Conservation (phyloP, 2,329 filamentous ascomycete species). For the Chaetomiaceae sp. region DNA sequence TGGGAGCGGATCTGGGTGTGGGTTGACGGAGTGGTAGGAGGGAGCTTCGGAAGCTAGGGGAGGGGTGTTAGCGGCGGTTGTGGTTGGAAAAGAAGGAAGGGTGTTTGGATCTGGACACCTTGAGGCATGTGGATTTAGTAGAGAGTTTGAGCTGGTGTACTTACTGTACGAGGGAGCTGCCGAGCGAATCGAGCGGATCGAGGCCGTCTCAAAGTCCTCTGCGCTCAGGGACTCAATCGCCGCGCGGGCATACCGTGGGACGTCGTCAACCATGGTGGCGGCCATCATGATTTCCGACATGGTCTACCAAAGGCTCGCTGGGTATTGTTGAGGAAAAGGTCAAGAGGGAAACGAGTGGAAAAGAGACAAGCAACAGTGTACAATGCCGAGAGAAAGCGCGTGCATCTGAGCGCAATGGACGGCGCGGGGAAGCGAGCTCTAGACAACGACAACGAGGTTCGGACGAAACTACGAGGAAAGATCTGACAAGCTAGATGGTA, state of each 20-base stretch:
- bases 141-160: slow-evolving; percentile 25
- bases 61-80: neutral
- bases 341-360: neutral
- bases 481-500: neutral
- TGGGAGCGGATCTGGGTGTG: slow-evolving; percentile 45
- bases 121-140: neutral
- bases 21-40: slow-evolving; percentile 56
- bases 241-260: slow-evolving; percentile 13
- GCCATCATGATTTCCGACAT: slow-evolving; percentile 8
- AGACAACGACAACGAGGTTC: slow-evolving; percentile 5
- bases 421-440: neutral
- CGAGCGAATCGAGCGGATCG: slow-evolving; percentile 62
- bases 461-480: neutral
- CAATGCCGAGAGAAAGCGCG: slow-evolving; percentile 1
- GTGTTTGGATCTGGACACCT: neutral
- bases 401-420: slow-evolving; percentile 5
- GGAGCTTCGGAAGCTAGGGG: slow-evolving; percentile 57
- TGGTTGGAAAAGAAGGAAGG: neutral
- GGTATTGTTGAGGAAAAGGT: neutral
- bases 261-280: slow-evolving; percentile 16
- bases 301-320: too few species aligned
- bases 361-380: neutral
- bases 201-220: slow-evolving; percentile 63
- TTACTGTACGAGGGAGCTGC: slow-evolving; percentile 64
- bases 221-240: slow-evolving; percentile 32